phyloP scores from a whole-genome alignment of 2,329 filamentous ascomycete species.

The Meredithiella fracta region DNA sequence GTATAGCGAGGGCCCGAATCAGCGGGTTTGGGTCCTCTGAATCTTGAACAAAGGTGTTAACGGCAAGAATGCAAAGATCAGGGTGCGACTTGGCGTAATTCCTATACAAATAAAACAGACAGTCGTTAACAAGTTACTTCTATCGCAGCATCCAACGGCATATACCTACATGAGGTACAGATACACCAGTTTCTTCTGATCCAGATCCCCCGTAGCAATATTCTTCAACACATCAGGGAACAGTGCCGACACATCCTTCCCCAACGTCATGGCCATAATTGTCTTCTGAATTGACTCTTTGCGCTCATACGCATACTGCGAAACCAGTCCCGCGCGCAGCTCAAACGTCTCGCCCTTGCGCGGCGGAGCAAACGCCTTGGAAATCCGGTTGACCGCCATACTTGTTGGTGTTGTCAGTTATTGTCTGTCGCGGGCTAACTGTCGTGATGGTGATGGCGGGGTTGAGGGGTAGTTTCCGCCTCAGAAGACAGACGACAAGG shows the following conservation, averaged over 20 bases:
- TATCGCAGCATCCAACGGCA: background rate
- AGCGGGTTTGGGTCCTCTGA: conserved; percentile 96
- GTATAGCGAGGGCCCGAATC: conserved; percentile 82
- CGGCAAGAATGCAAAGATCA: conserved; percentile 92
- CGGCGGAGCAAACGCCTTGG: conserved; percentile 80
- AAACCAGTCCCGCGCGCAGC: conserved; percentile 84
- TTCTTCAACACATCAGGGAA: conserved; percentile 98
- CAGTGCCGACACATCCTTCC: conserved; percentile 92
- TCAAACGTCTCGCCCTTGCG: conserved; percentile 98
- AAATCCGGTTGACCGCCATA: conserved; percentile 94
- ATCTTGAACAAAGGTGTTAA: conserved; percentile 98
- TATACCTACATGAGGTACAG: conserved; percentile 75
- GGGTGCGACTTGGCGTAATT: conserved; percentile 99
- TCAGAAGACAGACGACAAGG: background rate
- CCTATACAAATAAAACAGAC: conserved; percentile 40
- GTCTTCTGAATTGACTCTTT: conserved; percentile 99
- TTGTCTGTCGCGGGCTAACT: background rate
- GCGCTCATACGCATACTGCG: conserved; percentile 97
- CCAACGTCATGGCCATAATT: conserved; percentile 99
- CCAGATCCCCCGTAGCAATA: conserved; percentile 82
- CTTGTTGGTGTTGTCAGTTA: background rate
- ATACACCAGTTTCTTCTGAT: conserved; percentile 99
- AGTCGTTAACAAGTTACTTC: background rate
- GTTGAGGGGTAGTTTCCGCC: conserved; percentile 4
- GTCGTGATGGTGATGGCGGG: background rate